Percentiles rank a stretch among this genome's conserved stretches.
Conservation (phyloP, 306 rosid genomes). For the Astragalus glycyphyllos region DNA sequence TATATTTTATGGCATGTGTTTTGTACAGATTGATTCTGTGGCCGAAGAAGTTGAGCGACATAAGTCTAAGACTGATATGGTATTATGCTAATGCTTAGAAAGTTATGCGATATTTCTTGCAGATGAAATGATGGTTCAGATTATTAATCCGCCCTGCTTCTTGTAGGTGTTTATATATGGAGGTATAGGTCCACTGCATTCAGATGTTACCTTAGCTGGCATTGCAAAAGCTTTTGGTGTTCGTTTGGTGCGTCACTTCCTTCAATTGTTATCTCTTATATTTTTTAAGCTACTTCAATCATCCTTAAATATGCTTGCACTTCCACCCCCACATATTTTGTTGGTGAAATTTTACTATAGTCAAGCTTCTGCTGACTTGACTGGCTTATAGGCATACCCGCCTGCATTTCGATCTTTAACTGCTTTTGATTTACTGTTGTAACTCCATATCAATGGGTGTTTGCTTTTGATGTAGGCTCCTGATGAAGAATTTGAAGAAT, state of each 20-base stretch:
- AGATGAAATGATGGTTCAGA: conserved; percentile 24
- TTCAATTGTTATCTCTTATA: conserved; percentile 28
- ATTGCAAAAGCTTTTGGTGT: conserved; percentile 95
- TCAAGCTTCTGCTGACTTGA: conserved; percentile 36
- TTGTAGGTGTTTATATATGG: conserved; percentile 87
- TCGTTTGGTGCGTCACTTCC: conserved; percentile 75
- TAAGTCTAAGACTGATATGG: conserved; percentile 77
- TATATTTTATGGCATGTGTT: conserved; percentile 35
- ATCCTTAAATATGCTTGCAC: conserved; percentile 27
- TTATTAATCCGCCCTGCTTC: conserved; percentile 40
- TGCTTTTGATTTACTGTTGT: conserved; percentile 39
- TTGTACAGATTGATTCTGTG: conserved; percentile 85
- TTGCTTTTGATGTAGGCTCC: conserved; percentile 73
- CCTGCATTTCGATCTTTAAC: conserved; percentile 7
- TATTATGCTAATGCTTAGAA: conserved; percentile 41
- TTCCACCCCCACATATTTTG: conserved; percentile 16
- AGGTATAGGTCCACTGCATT: conserved; percentile 94
- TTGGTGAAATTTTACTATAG: conserved; percentile 18
- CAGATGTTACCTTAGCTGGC: conserved; percentile 89
- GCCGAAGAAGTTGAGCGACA: conserved; percentile 86
- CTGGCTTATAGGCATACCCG: conserved; percentile 8
- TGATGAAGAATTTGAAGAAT: conserved; percentile 96
- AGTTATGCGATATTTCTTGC: conserved; percentile 40
- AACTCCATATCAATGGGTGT: conserved; percentile 27
- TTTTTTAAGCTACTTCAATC: neutral